Conservation (phyloP, 2,329 filamentous ascomycete species). For the Daldinia sp. region DNA sequence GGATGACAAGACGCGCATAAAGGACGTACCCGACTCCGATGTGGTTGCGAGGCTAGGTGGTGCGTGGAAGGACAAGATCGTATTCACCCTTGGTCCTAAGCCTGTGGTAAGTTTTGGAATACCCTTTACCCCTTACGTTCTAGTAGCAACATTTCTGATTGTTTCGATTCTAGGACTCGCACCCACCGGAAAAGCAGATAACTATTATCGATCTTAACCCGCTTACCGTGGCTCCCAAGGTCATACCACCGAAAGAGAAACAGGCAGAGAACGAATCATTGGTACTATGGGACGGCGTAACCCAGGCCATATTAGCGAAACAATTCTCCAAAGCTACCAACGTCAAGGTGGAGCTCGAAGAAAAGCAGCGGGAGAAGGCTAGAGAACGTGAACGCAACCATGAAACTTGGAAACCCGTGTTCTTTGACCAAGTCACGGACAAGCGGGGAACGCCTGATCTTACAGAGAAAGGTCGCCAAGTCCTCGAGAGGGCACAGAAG, state of each 20-base stretch:
- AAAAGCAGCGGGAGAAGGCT: conserved; percentile 85
- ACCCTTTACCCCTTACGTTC: neutral
- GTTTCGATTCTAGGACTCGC: conserved; percentile 49
- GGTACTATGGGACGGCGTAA: conserved; percentile 87
- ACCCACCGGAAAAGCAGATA: conserved; percentile 67
- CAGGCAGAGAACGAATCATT: conserved; percentile 92
- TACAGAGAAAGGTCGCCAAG: conserved; percentile 60
- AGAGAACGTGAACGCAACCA: conserved; percentile 76
- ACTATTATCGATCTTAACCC: conserved; percentile 90
- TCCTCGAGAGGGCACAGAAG: conserved; percentile 62
- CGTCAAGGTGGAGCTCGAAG: conserved; percentile 90
- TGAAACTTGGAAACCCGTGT: conserved; percentile 82
- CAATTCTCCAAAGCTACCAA: conserved; percentile 86
- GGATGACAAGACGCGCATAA: conserved; percentile 80
- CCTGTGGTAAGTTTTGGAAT: conserved; percentile 63
- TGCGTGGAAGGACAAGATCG: conserved; percentile 79
- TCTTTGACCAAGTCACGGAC: conserved; percentile 73
- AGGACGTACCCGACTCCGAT: conserved; percentile 86
- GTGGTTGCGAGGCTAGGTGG: conserved; percentile 84
- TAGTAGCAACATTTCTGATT: conserved; percentile 14
- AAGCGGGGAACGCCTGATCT: conserved; percentile 65
- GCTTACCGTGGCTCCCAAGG: conserved; percentile 79
- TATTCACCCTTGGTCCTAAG: conserved; percentile 67
- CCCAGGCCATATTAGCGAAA: conserved; percentile 82
- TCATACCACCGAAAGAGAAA: conserved; percentile 75